These are phyloP conservation scores for Metschnikowia santaceciliae DNA, from an alignment of 805 yeast genomes.

Conservation along the genomic window DNA sequence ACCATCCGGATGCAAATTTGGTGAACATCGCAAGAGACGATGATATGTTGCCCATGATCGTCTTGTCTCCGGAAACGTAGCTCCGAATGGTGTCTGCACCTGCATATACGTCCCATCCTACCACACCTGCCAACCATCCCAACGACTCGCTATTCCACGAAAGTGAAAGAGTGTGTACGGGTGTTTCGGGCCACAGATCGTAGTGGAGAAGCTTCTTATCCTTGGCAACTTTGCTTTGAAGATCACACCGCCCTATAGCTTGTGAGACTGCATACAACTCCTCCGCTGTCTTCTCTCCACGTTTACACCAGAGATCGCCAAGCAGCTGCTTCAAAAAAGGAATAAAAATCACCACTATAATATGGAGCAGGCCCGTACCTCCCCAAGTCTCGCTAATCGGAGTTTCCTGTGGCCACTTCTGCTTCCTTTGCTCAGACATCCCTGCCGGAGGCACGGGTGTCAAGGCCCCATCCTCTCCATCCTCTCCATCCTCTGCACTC, in stretches of 20 bases:
- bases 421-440: conserved; percentile 54
- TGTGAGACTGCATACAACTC: conserved; percentile 27
- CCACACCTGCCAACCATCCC: conserved; percentile 71
- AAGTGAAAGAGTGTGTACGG: conserved; percentile 46
- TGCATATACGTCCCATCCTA: conserved; percentile 57
- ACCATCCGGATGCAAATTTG: conserved; percentile 37
- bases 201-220: conserved; percentile 28
- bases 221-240: conserved; percentile 19
- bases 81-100: conserved; percentile 12
- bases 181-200: conserved; percentile 43
- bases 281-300: conserved; percentile 1
- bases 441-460: conserved; percentile 55
- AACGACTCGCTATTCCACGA: conserved; percentile 60
- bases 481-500: conserved; percentile 15
- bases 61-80: conserved; percentile 22
- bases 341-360: conserved; percentile 38
- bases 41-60: conserved; percentile 38
- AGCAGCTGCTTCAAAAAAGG: conserved; percentile 31
- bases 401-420: conserved; percentile 49
- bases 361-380: conserved; percentile 47
- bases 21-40: conserved; percentile 35
- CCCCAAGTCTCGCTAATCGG: conserved; percentile 54
- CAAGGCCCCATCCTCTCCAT: conserved; percentile 29
- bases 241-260: conserved; percentile 38
- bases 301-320: conserved; percentile 24